phyloP scores from a whole-genome alignment of 257 asterid genomes.

The Capsicum chinense region DNA sequence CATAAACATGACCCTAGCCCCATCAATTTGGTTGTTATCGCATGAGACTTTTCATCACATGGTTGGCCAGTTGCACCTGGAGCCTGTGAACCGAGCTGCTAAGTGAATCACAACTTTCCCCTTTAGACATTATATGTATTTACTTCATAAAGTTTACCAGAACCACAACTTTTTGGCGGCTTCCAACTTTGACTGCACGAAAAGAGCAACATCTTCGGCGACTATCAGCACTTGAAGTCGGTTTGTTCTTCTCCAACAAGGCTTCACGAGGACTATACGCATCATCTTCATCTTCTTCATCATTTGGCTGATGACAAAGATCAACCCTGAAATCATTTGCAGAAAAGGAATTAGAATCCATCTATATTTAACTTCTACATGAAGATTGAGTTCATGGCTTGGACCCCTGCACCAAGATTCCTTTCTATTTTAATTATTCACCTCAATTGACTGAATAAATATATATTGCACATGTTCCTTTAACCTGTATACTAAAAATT shows the following conservation, averaged over 20 bases:
- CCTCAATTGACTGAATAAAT: background rate
- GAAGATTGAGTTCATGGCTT: background rate
- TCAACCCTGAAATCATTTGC: slow-evolving; percentile 77
- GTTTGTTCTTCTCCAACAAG: slow-evolving; percentile 65
- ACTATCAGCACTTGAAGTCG: slow-evolving; percentile 42
- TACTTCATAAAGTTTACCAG: slow-evolving; percentile 51
- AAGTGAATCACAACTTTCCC: slow-evolving; percentile 4
- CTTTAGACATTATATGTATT: background rate
- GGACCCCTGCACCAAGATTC: background rate
- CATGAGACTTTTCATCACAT: slow-evolving; percentile 22
- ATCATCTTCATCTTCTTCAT: slow-evolving; percentile 86
- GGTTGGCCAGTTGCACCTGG: background rate
- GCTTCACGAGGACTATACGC: slow-evolving; percentile 62
- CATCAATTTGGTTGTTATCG: slow-evolving; percentile 15
- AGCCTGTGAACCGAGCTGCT: slow-evolving; percentile 25
- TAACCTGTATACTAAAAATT: background rate
- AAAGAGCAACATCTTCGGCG: slow-evolving; percentile 68
- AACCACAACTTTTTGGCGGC: slow-evolving; percentile 89
- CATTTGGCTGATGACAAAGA: slow-evolving; percentile 88
- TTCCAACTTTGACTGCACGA: slow-evolving; percentile 60
- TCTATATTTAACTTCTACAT: background rate
- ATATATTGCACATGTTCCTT: background rate
- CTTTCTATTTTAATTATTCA: background rate
- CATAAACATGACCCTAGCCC: background rate
- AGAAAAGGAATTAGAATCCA: slow-evolving; percentile 21